Evolutionary conservation across 768 basidiomycete genomes (phyloP).

Genomic region (Polyporus arcularius): DNA sequence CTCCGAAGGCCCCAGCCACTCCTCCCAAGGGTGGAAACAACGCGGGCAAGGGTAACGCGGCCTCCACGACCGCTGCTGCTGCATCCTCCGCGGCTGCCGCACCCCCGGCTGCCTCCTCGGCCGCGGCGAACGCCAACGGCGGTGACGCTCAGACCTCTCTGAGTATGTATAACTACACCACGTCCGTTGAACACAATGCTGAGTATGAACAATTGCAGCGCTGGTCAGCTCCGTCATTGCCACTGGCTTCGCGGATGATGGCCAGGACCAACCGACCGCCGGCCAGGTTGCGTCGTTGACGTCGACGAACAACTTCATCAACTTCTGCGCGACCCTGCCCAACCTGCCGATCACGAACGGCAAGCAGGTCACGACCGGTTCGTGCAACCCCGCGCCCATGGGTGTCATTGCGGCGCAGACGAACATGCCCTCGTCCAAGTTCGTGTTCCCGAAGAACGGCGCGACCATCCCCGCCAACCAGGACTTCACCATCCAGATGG

Average conservation of each 20-base stretch:
- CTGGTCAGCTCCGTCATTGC: conserved; percentile 54
- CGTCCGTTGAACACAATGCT: neutral
- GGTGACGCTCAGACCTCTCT: conserved; percentile 48
- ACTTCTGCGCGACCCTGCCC: conserved; percentile 55
- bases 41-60: conserved; percentile 4
- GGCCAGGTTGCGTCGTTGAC: conserved; percentile 59
- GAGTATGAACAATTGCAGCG: conserved; percentile 21
- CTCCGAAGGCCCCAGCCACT: neutral
- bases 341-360: conserved; percentile 63
- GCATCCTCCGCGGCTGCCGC: conserved; percentile 11
- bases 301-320: conserved; percentile 72
- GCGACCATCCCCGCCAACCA: conserved; percentile 43
- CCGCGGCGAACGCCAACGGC: conserved; percentile 22
- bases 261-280: conserved; percentile 36
- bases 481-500: conserved; percentile 56
- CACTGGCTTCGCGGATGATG: conserved; percentile 52
- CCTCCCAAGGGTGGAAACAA: conserved; percentile 4
- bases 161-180: conserved; percentile 24
- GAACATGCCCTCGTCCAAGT: conserved; percentile 59
- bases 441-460: conserved; percentile 50
- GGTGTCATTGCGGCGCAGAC: conserved; percentile 55
- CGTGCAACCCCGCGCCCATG: conserved; percentile 50
- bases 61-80: conserved; percentile 11
- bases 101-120: conserved; percentile 14
- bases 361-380: conserved; percentile 49